Conservation (phyloP, 2,329 filamentous ascomycete species). For the Acrodontium crateriforme region DNA sequence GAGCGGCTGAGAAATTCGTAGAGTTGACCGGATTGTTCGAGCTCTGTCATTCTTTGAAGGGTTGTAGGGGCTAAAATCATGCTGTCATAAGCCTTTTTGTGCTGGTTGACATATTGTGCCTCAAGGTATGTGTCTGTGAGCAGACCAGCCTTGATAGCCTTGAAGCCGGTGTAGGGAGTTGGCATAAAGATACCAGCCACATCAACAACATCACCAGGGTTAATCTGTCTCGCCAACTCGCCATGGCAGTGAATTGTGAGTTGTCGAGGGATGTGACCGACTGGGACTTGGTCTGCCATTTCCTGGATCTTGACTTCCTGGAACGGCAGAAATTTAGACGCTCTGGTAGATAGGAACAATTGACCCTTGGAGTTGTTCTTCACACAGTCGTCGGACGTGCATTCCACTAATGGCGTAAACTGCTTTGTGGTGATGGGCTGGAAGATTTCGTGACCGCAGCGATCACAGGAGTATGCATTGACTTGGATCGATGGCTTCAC, state of each 20-base stretch:
- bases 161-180: constrained; percentile 97
- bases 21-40: constrained; percentile 73
- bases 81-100: constrained; percentile 96
- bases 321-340: constrained; percentile 93
- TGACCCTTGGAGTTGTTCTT: constrained; percentile 86
- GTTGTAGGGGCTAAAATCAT: constrained; percentile 71
- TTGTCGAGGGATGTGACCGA: constrained; percentile 89
- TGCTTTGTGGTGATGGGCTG: constrained; percentile 87
- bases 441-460: constrained; percentile 94
- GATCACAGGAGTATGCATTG: constrained; percentile 94
- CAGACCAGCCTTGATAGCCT: constrained; percentile 90
- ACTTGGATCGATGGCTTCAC: constrained; percentile 97
- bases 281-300: constrained; percentile 96
- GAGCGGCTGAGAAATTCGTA: constrained; percentile 94
- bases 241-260: constrained; percentile 85
- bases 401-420: constrained; percentile 74
- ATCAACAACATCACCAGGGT: constrained; percentile 87
- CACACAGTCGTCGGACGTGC: constrained; percentile 80
- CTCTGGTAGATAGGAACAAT: constrained; percentile 84
- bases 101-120: constrained; percentile 82
- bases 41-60: constrained; percentile 70
- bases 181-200: constrained; percentile 91
- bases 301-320: constrained; percentile 98
- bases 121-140: constrained; percentile 95
- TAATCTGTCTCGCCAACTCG: constrained; percentile 70